Evolutionary conservation across 2,329 filamentous ascomycete species (phyloP), one percentile per base, ranked within the genome.

Genomic region (Colletotrichum orchidophilum): DNA sequence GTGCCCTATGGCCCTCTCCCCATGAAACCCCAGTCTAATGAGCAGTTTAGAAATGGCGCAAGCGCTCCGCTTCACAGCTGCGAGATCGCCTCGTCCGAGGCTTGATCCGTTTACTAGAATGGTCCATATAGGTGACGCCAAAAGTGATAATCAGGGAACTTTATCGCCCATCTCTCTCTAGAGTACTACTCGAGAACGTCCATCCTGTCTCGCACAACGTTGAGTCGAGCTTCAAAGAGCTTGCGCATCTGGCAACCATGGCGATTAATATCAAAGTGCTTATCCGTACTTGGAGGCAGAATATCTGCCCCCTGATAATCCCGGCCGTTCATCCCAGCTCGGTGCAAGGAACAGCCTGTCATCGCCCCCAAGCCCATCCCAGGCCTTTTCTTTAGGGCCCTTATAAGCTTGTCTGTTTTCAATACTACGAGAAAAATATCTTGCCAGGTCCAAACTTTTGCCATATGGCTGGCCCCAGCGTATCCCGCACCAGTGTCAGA

Each of bases 291-390:
- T 46, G 3, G 18, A 46, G 18, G 39, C 39, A 18, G 39, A 46
- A 46, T 46, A 46, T 46, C 39, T 50, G 31, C 12, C 46, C 63
- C 26, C 49, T 60, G 49, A 49, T 26, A 31, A 65, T 33, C 60
- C 42, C 11, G 39, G 61, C 31, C 21, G 35, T 49, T 39, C 9
- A 35, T 58, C 63, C 29, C 31, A 13, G 13, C 31, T 27, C 9
- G 15, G 8, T 13, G 24, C 66, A 68, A 53, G 60, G 52, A 52
- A 49, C 12, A 46, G 54, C 66, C 54, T 70, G 33, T 26, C 27
- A 49, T 29, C 52, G 59, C 29, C 52, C 42, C 39, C 26, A 24
- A 64, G 66, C 59, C 31, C 18, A 29, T n/a, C 57, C 49, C 35
- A 15, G 46, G 4, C 21, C 15, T n/a, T 3, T 24, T 13, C n/a